These are phyloP conservation scores for Malus sylvestris DNA, from an alignment of 306 rosid genomes.

Conservation along the genomic window DNA sequence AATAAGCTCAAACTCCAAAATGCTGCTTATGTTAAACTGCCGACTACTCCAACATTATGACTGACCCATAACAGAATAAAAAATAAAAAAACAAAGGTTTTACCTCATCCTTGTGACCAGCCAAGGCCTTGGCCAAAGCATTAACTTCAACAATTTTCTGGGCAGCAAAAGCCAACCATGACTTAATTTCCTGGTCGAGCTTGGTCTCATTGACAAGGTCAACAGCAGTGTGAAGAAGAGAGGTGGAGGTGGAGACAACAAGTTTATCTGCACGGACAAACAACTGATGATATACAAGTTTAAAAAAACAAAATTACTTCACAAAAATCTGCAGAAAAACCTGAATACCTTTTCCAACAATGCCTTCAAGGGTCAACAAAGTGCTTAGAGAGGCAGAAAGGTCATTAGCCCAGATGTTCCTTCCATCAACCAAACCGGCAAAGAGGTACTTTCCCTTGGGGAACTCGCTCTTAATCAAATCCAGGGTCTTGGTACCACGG, in stretches of 20 bases:
- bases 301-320: not conserved
- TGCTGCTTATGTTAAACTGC: not conserved
- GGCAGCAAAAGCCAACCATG: slow-evolving; percentile 95
- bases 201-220: slow-evolving; percentile 85
- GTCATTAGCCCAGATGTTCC: slow-evolving; percentile 95
- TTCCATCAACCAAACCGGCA: slow-evolving; percentile 94
- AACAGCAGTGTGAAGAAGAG: slow-evolving; percentile 92
- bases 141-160: slow-evolving; percentile 82
- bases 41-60: not conserved
- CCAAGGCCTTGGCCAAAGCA: slow-evolving; percentile 78
- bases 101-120: slow-evolving; percentile 77
- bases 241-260: slow-evolving; percentile 82
- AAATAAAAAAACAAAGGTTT: not conserved
- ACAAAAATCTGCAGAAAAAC: slow-evolving; percentile 5
- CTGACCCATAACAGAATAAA: not conserved
- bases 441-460: slow-evolving; percentile 72
- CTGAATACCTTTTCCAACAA: slow-evolving; percentile 73
- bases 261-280: slow-evolving; percentile 46
- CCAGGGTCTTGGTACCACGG: slow-evolving; percentile 71
- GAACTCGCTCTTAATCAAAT: slow-evolving; percentile 61
- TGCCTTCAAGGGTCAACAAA: slow-evolving; percentile 46
- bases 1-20: not conserved
- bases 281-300: not conserved
- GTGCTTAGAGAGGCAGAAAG: slow-evolving; percentile 58
- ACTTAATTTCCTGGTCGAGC: slow-evolving; percentile 77